Base-by-base conservation (phyloP, 306 rosid genomes). In the Vicia villosa region DNA sequence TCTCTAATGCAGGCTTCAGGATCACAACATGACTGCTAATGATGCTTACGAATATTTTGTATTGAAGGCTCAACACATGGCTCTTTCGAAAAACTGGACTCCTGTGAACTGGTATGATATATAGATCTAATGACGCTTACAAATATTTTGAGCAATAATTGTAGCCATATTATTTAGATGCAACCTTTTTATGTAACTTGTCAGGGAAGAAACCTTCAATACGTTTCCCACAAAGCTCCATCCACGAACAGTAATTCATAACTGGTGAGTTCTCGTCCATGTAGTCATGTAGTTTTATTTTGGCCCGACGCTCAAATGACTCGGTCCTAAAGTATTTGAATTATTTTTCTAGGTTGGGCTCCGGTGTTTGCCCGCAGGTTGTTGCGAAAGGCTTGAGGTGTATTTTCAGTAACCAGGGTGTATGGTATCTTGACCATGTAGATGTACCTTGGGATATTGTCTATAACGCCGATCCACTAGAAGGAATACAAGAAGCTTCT, bases 131-230 rank as follows among this genome's bases (percentile, higher is more conserved):
- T 21, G 12, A 34, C 8, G 10, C 38, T 34, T 34, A 34, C 10
- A 1, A 34, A 34, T 34, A 7, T 34, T 30, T 30, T 34, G 38
- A 34, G 38, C 38, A 34, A 34, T 34, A 34, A 8, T 34, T 1
- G 38, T 34, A 34, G 52, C 13, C 42, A 26, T 8, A 40, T 34
- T 37, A 83, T 63, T 59, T 28, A 50, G 55, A 64, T 40, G 10
- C 26, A 59, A 42, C 51, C 52, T 28, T 42, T 80, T 76, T 81
- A 63, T 73, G 49, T 46, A 42, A 80, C 51, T 75, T 78, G 54
- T 57, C 93, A 94, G 97, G 99, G 99, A 95, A 78, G 99, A 95
- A 84, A 89, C 99, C 63, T 95, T 95, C 88, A 56, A 90, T 66
- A 6, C 80, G 42, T 95, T 95, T 79, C 87, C 88, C 5, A 12